Evolutionary conservation across 192 early-diverging fungal species (phyloP).

Genomic region (Umbelopsis vinacea): DNA sequence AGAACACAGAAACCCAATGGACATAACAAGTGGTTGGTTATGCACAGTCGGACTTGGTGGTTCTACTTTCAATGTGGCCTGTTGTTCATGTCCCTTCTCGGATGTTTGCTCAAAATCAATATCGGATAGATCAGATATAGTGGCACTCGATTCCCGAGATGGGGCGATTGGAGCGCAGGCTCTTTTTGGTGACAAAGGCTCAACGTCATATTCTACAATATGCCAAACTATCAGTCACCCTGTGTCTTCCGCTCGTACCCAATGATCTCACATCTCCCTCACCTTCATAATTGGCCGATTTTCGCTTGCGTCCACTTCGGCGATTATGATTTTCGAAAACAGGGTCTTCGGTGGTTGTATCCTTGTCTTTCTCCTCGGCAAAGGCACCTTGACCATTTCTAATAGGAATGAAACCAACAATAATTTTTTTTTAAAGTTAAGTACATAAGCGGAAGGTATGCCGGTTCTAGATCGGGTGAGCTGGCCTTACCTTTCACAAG

Average conservation of each 20-base stretch:
- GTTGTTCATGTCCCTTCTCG: no score
- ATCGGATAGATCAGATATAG: slow-evolving; percentile 8
- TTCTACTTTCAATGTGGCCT: background rate
- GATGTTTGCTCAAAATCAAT: background rate
- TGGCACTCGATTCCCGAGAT: background rate
- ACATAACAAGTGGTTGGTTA: slow-evolving; percentile 7
- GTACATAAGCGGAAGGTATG: background rate
- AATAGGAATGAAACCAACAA: background rate
- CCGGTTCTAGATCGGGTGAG: background rate
- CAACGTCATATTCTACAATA: slow-evolving; percentile 1
- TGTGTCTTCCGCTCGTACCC: background rate
- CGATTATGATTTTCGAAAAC: background rate
- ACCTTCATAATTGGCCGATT: slow-evolving; percentile 25
- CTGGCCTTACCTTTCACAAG: slow-evolving; percentile 51
- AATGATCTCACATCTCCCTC: background rate
- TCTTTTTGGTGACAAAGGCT: background rate
- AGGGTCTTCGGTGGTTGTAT: background rate
- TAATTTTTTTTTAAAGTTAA: background rate
- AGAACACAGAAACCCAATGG: slow-evolving; percentile 14
- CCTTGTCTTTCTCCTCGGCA: background rate
- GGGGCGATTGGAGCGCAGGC: background rate
- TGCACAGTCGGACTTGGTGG: background rate
- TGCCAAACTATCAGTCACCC: background rate
- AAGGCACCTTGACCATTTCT: slow-evolving; percentile 10
- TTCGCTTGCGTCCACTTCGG: slow-evolving; percentile 28